Evolutionary conservation across 2,329 filamentous ascomycete genomes (phyloP).

Genomic region (Sphaerostilbella broomeana): DNA sequence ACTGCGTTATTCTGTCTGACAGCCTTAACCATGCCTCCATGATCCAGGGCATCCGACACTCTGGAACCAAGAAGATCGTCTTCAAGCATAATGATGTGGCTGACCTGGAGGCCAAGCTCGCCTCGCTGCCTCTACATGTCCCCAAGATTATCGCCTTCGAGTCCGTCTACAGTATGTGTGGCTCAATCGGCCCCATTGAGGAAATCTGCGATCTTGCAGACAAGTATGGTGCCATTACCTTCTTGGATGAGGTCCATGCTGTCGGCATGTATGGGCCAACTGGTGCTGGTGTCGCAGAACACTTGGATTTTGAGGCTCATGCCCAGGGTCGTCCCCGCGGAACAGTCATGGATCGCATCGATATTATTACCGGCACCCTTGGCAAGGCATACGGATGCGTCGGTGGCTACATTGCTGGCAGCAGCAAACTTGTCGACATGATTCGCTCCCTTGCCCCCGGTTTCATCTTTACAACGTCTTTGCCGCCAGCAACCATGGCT

Average conservation of each 20-base stretch:
- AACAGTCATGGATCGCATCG: conserved; percentile 89
- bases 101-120: conserved; percentile 87
- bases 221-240: conserved; percentile 96
- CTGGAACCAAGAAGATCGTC: conserved; percentile 92
- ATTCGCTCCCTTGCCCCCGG: conserved; percentile 92
- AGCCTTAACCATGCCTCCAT: conserved; percentile 97
- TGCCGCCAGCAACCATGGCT: conserved; percentile 95
- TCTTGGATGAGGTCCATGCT: conserved; percentile 96
- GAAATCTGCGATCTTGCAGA: conserved; percentile 93
- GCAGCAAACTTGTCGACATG: conserved; percentile 77
- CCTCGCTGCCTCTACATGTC: conserved; percentile 72
- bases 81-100: conserved; percentile 98
- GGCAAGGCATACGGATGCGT: conserved; percentile 98
- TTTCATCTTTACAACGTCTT: conserved; percentile 97
- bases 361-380: conserved; percentile 95
- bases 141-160: conserved; percentile 99
- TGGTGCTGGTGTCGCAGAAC: conserved; percentile 93
- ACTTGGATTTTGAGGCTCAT: conserved; percentile 89
- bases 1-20: conserved; percentile 97
- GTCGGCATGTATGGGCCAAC: conserved; percentile 98
- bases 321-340: conserved; percentile 65
- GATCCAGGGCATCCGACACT: conserved; percentile 98
- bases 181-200: conserved; percentile 91
- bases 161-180: conserved; percentile 99
- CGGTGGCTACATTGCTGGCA: conserved; percentile 94